Evolutionary conservation across 2,329 filamentous ascomycete species (phyloP).

Genomic region (Talaromyces funiculosus): DNA sequence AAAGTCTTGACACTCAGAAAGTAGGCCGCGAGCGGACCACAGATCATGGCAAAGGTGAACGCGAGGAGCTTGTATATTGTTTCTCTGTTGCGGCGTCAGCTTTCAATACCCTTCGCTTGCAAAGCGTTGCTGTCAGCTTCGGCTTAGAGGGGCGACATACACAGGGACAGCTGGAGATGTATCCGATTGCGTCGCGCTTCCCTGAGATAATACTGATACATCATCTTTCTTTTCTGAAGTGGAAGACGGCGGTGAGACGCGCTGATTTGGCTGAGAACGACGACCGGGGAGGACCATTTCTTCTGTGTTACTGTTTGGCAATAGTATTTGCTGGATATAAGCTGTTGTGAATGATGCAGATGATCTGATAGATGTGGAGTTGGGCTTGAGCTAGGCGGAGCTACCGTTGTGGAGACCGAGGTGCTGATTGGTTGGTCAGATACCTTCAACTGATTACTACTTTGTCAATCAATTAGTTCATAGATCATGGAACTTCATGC

Average conservation of each 20-base stretch:
- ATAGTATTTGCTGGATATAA: not conserved
- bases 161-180: constrained; percentile 12
- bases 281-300: constrained; percentile 11
- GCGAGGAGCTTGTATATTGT: constrained; percentile 86
- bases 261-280: constrained; percentile 8
- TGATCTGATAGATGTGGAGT: not conserved
- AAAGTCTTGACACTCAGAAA: constrained; percentile 71
- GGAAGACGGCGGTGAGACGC: not conserved
- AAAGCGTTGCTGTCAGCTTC: not conserved
- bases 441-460: not conserved
- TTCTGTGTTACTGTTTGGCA: not conserved
- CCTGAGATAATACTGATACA: not conserved
- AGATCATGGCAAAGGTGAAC: constrained; percentile 89
- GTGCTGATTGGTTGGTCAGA: not conserved
- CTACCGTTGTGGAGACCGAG: not conserved
- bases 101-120: not conserved
- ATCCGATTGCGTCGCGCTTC: not conserved
- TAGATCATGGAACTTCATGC: too few species aligned
- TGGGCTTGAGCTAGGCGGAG: not conserved
- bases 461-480: not conserved
- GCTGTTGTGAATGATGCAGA: not conserved
- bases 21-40: constrained; percentile 80
- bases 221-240: not conserved
- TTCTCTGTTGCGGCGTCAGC: constrained; percentile 41
- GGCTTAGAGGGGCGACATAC: not conserved